Evolutionary conservation across 768 basidiomycete genomes (phyloP).

Genomic region (Multifurca ochricompacta): DNA sequence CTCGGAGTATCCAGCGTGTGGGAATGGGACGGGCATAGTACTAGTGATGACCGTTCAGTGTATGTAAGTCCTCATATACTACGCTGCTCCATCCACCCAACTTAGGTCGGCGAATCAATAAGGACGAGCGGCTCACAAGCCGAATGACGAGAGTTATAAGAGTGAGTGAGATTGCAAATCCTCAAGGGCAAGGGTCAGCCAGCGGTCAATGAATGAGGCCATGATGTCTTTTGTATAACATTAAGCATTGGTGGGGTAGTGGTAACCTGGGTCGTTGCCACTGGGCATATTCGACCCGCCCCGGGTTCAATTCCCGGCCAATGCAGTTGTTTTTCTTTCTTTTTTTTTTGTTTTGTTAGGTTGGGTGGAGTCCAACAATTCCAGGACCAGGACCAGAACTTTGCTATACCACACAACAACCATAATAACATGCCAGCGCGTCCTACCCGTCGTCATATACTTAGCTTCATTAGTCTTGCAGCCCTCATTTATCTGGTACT

Average conservation of each 20-base stretch:
- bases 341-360: not conserved
- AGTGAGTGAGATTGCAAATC: too few species aligned
- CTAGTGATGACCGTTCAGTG: not conserved
- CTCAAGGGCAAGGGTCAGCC: too few species aligned
- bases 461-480: not conserved
- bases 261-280: conserved; percentile 24
- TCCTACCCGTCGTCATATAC: conserved; percentile 22
- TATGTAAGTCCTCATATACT: too few species aligned
- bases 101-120: too few species aligned
- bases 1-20: conserved; percentile 33
- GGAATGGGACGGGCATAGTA: conserved; percentile 11
- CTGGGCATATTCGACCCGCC: conserved; percentile 13
- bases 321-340: not conserved
- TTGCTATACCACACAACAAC: not conserved
- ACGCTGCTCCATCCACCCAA: too few species aligned
- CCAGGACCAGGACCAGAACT: not conserved
- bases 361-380: not conserved
- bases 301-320: conserved; percentile 20
- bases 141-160: too few species aligned
- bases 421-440: not conserved
- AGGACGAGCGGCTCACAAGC: too few species aligned
- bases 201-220: too few species aligned
- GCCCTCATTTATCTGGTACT: not conserved
- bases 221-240: not conserved
- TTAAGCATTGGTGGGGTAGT: conserved; percentile 20